Evolutionary conservation across 306 rosid genomes (phyloP).

Genomic region (Pyrus betulifolia): DNA sequence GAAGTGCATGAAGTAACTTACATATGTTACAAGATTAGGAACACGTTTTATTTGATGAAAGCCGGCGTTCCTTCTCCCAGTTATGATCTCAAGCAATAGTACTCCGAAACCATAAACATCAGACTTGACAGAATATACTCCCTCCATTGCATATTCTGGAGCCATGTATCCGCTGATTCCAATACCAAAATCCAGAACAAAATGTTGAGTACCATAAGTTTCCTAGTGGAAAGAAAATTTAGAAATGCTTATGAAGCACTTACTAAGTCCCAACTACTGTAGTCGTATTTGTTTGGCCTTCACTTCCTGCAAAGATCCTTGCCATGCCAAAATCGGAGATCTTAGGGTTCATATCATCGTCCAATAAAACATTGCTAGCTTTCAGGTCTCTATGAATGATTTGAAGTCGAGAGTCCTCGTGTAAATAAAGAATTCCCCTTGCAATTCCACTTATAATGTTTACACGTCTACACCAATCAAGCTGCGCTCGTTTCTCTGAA

Average conservation of each 20-base stretch:
- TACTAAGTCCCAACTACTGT: conserved; percentile 69
- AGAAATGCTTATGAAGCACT: conserved; percentile 2
- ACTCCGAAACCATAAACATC: conserved; percentile 50
- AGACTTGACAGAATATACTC: conserved; percentile 29
- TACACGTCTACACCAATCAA: too few species aligned
- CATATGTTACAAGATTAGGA: conserved; percentile 6
- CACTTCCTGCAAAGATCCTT: conserved; percentile 37
- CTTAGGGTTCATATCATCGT: conserved; percentile 46
- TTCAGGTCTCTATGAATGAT: too few species aligned
- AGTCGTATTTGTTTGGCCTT: conserved; percentile 31
- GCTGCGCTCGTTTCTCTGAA: too few species aligned
- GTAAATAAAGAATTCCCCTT: too few species aligned
- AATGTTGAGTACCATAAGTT: neutral
- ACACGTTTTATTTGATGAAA: neutral
- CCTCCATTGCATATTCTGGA: conserved; percentile 40
- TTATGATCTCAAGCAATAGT: conserved; percentile 39
- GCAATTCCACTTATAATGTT: too few species aligned
- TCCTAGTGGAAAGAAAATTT: neutral
- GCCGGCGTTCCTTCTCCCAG: conserved; percentile 17
- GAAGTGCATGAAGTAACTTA: neutral
- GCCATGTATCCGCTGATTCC: conserved; percentile 46
- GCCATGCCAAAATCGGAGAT: conserved; percentile 78
- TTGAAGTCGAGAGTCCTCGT: too few species aligned
- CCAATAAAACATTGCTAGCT: conserved; percentile 46
- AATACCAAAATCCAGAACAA: neutral